Evolutionary conservation across 2,329 filamentous ascomycete species (phyloP).

Genomic region (Zymoseptoria brevis): DNA sequence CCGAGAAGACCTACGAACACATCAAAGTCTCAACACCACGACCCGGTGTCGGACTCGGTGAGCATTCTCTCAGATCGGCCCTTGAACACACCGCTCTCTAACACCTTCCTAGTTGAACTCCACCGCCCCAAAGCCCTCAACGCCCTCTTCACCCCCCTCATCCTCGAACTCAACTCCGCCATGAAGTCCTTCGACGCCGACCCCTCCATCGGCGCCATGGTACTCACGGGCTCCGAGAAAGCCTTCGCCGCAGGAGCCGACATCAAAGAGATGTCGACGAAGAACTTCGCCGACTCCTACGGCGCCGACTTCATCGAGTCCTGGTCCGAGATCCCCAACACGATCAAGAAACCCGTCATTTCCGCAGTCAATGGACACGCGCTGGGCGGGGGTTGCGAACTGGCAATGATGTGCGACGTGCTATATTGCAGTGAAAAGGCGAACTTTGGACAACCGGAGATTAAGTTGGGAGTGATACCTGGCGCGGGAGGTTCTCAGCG

Average conservation of each 20-base stretch:
- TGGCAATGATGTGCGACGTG: slow-evolving; percentile 96
- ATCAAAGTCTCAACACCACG: slow-evolving; percentile 75
- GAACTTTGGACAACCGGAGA: slow-evolving; percentile 93
- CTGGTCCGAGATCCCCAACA: slow-evolving; percentile 79
- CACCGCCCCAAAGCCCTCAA: slow-evolving; percentile 95
- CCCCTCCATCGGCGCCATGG: slow-evolving; percentile 62
- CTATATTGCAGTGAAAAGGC: slow-evolving; percentile 80
- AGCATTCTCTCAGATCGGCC: slow-evolving; percentile 12
- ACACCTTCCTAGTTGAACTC: slow-evolving; percentile 57
- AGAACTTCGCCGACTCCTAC: slow-evolving; percentile 84
- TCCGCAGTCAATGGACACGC: slow-evolving; percentile 92
- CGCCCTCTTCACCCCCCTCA: slow-evolving; percentile 83
- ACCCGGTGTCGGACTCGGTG: slow-evolving; percentile 86
- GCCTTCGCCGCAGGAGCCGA: slow-evolving; percentile 95
- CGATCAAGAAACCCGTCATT: slow-evolving; percentile 88
- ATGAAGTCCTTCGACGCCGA: slow-evolving; percentile 63
- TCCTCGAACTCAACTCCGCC: slow-evolving; percentile 78
- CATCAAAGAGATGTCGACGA: slow-evolving; percentile 96
- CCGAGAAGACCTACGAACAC: slow-evolving; percentile 59
- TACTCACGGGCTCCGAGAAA: slow-evolving; percentile 81
- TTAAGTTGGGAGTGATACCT: slow-evolving; percentile 88
- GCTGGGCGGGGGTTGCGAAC: slow-evolving; percentile 88
- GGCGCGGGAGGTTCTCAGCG: slow-evolving; percentile 88
- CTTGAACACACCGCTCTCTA: too few relatives aligned
- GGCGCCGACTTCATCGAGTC: slow-evolving; percentile 86